Evolutionary conservation across 179 eudicot genomes (phyloP).

Genomic region (Patellifolia procumbens): DNA sequence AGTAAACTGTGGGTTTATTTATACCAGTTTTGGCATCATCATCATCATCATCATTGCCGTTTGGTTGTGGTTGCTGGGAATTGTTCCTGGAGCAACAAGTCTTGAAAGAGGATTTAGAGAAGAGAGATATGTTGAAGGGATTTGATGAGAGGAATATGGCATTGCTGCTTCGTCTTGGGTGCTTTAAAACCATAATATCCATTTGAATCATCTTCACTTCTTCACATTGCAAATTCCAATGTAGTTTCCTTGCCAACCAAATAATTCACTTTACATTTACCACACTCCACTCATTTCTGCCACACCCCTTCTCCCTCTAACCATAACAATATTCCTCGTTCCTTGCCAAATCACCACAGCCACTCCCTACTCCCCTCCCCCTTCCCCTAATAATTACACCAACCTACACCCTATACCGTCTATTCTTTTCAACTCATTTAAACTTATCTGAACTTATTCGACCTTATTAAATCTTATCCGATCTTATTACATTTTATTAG

Average conservation of each 20-base stretch:
- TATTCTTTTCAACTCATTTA: no score
- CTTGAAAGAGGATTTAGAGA: constrained; percentile 22
- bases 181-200: constrained; percentile 22
- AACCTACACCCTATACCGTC: no score
- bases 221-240: not conserved
- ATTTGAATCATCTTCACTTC: constrained; percentile 9
- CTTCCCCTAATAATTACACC: no score
- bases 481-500: no score
- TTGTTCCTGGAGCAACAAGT: constrained; percentile 34
- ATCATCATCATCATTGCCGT: constrained; percentile 34
- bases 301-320: not conserved
- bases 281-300: no score
- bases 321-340: not conserved
- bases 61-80: constrained; percentile 33
- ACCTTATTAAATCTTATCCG: no score
- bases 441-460: no score
- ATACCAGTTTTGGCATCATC: constrained; percentile 26
- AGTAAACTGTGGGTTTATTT: not conserved
- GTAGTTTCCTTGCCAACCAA: not conserved
- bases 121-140: constrained; percentile 8
- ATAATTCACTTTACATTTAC: not conserved
- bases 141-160: constrained; percentile 6
- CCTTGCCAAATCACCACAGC: not conserved
- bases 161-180: constrained; percentile 20
- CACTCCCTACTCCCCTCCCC: no score